Percentiles rank a stretch among this genome's conserved stretches.
phyloP scores from a whole-genome alignment of 2,329 filamentous ascomycete genomes.

The Clonostachys rhizophaga region DNA sequence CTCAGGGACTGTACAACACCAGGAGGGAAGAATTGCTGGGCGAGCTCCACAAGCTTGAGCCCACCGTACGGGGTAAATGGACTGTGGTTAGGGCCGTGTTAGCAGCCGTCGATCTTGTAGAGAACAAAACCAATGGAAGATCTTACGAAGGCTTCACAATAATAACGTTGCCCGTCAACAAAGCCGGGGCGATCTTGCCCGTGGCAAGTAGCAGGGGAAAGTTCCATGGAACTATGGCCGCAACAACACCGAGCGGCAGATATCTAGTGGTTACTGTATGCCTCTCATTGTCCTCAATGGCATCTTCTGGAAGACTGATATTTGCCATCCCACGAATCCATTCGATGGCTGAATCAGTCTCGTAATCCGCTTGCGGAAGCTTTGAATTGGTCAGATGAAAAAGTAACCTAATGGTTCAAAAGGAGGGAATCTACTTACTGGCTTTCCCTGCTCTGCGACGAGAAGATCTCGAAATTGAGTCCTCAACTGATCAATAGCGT shows the following conservation, averaged over 20 bases:
- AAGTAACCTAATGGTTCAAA: no score
- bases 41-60: conserved; percentile 58
- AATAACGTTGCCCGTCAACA: conserved; percentile 51
- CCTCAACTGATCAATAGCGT: conserved; percentile 1
- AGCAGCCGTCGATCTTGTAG: no score
- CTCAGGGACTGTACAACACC: conserved; percentile 56
- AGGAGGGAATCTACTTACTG: not conserved
- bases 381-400: no score
- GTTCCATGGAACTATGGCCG: conserved; percentile 54
- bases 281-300: conserved; percentile 20
- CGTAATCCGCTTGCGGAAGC: not conserved
- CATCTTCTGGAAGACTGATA: conserved; percentile 10
- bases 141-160: conserved; percentile 47
- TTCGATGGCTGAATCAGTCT: not conserved
- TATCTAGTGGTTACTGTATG: conserved; percentile 5
- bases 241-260: conserved; percentile 50
- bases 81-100: no score
- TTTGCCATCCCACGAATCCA: conserved; percentile 18
- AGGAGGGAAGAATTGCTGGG: conserved; percentile 44
- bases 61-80: conserved; percentile 53
- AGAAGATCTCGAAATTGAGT: conserved; percentile 1
- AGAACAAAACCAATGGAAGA: no score
- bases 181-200: conserved; percentile 50
- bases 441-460: conserved; percentile 4
- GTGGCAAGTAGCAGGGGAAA: conserved; percentile 47